These are phyloP conservation scores for Pyrenochaeta sp. DNA, from an alignment of 2,329 filamentous ascomycete genomes.

Conservation along the genomic window DNA sequence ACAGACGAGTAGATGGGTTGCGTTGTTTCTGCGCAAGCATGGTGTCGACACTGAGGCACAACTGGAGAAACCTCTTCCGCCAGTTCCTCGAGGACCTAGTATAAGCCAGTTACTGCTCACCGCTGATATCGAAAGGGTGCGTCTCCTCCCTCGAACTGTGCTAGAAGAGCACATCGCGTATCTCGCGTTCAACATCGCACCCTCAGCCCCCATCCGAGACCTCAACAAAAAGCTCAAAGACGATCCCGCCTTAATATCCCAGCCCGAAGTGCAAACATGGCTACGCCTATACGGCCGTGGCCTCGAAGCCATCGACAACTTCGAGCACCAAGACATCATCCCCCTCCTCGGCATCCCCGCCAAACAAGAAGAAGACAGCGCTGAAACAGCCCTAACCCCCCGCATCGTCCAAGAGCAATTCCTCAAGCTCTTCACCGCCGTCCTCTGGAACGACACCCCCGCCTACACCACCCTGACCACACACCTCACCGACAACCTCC, in stretches of 20 bases:
- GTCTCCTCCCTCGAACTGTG: constrained; percentile 22
- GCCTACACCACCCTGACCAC: neutral
- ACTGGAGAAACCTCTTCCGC: constrained; percentile 14
- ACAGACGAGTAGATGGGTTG: constrained; percentile 28
- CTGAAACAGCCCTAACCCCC: too few species aligned
- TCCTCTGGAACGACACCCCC: constrained; percentile 18
- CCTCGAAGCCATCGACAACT: neutral
- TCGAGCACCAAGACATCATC: constrained; percentile 2
- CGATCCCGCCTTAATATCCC: constrained; percentile 6
- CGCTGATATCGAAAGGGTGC: neutral
- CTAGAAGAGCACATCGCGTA: constrained; percentile 33
- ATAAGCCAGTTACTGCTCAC: constrained; percentile 13
- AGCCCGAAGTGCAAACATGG: constrained; percentile 27
- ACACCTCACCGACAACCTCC: constrained; percentile 1
- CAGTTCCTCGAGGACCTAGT: constrained; percentile 12
- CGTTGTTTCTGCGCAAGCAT: constrained; percentile 34
- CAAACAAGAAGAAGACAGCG: too few species aligned
- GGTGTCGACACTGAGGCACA: constrained; percentile 9
- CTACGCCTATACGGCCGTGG: constrained; percentile 27
- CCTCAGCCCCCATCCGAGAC: constrained; percentile 21
- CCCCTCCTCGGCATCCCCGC: neutral
- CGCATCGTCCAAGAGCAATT: constrained; percentile 19
- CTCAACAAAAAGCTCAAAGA: constrained; percentile 26
- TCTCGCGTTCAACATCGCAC: constrained; percentile 27
- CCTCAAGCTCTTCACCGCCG: constrained; percentile 22